Evolutionary conservation across 2,329 filamentous ascomycete species (phyloP).

Genomic region (Fusarium siculi): DNA sequence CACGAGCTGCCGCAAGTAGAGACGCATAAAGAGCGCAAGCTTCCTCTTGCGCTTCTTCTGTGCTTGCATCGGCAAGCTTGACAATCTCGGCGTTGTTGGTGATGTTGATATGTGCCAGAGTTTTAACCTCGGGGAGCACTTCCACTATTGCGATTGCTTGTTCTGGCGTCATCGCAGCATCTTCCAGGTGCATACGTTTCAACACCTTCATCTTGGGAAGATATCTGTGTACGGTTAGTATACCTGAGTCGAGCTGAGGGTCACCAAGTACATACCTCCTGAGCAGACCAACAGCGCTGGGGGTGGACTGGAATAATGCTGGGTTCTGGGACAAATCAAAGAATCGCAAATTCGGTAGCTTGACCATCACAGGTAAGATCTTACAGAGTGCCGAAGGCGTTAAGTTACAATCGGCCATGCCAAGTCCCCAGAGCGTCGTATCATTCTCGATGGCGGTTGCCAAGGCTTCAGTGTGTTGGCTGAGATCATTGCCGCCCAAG

Average conservation of each 20-base stretch:
- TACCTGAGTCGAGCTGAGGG: not conserved
- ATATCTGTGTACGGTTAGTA: constrained; percentile 60
- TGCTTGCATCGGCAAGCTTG: constrained; percentile 77
- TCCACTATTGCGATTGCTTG: constrained; percentile 93
- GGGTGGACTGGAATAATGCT: constrained; percentile 77
- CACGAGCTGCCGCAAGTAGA: constrained; percentile 84
- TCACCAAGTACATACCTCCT: constrained; percentile 69
- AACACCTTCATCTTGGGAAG: constrained; percentile 81
- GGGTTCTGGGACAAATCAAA: constrained; percentile 93
- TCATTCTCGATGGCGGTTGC: constrained; percentile 63
- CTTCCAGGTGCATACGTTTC: constrained; percentile 86
- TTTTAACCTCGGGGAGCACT: constrained; percentile 83
- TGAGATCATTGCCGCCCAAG: constrained; percentile 82
- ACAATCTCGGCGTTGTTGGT: constrained; percentile 81
- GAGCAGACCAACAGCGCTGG: constrained; percentile 79
- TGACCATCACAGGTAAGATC: constrained; percentile 78
- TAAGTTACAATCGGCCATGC: constrained; percentile 86
- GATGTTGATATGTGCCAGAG: constrained; percentile 86
- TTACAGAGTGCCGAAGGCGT: constrained; percentile 76
- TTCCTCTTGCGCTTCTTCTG: constrained; percentile 87
- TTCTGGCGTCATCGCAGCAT: constrained; percentile 85
- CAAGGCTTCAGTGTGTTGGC: constrained; percentile 64
- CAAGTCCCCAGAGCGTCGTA: constrained; percentile 79
- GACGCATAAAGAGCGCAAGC: constrained; percentile 94
- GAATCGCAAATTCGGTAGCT: constrained; percentile 80